These are phyloP conservation scores for Phaeotremella skinneri DNA, from an alignment of 768 basidiomycete species.

Conservation along the genomic window DNA sequence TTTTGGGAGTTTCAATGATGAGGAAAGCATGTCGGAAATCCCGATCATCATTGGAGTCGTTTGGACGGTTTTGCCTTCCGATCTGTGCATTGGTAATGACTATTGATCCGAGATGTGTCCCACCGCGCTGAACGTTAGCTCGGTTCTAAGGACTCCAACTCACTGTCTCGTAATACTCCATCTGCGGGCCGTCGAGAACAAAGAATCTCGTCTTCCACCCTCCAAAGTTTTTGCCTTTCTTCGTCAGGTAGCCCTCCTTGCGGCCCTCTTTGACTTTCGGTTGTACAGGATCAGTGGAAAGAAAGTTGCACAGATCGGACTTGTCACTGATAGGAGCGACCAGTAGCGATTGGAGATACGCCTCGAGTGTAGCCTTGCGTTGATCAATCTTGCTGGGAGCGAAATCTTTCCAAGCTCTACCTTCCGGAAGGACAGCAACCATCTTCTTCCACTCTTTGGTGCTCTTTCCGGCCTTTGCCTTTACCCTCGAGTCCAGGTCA, in stretches of 20 bases:
- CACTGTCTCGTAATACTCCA: constrained; percentile 95
- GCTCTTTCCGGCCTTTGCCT: constrained; percentile 59
- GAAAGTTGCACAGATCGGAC: constrained; percentile 84
- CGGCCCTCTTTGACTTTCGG: constrained; percentile 67
- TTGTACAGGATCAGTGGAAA: constrained; percentile 82
- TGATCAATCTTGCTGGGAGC: constrained; percentile 96
- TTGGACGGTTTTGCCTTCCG: constrained; percentile 75
- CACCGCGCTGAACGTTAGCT: constrained; percentile 66
- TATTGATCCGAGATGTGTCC: constrained; percentile 86
- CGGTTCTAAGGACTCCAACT: constrained; percentile 51
- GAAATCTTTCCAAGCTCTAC: constrained; percentile 92
- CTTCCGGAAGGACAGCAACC: constrained; percentile 80
- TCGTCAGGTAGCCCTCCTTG: constrained; percentile 94
- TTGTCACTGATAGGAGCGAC: constrained; percentile 80
- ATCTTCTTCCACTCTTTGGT: constrained; percentile 65
- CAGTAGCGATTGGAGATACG: constrained; percentile 80
- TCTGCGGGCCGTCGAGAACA: constrained; percentile 80
- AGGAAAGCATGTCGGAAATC: constrained; percentile 97
- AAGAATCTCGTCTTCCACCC: constrained; percentile 97
- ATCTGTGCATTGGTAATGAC: constrained; percentile 89
- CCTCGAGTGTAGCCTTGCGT: constrained; percentile 71
- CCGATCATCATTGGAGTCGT: constrained; percentile 73
- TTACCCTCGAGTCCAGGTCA: constrained; percentile 76
- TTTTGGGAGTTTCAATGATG: constrained; percentile 66
- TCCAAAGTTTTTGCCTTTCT: constrained; percentile 95